phyloP scores from a whole-genome alignment of 352 stramenopile species.

The Phytophthora tubulina region DNA sequence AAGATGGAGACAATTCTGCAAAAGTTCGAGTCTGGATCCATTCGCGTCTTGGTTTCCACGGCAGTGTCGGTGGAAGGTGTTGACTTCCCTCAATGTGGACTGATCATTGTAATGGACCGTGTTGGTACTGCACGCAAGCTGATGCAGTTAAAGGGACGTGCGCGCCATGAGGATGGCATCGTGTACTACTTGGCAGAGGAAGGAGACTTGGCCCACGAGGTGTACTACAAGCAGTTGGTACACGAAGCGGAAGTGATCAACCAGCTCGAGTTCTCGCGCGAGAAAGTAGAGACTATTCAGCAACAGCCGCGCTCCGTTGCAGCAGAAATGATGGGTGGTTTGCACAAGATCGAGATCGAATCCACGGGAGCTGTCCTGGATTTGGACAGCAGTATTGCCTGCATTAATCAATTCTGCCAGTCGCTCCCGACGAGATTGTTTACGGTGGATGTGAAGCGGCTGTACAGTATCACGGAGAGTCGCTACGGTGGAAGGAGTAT shows the following conservation, averaged over 20 bases:
- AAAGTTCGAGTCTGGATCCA: slow-evolving; percentile 64
- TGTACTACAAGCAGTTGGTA: slow-evolving; percentile 61
- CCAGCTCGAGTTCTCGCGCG: slow-evolving; percentile 65
- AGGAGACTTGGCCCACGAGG: slow-evolving; percentile 50
- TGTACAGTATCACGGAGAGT: slow-evolving; percentile 61
- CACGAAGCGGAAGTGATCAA: slow-evolving; percentile 64
- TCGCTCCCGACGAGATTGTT: slow-evolving; percentile 66
- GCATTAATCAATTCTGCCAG: slow-evolving; percentile 86
- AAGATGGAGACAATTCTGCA: slow-evolving; percentile 67
- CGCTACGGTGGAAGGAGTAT: slow-evolving; percentile 45
- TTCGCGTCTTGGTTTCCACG: slow-evolving; percentile 77
- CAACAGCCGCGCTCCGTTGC: slow-evolving; percentile 65
- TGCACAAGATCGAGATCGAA: slow-evolving; percentile 52
- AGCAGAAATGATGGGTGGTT: slow-evolving; percentile 53
- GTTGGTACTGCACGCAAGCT: slow-evolving; percentile 68
- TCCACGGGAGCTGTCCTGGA: slow-evolving; percentile 74
- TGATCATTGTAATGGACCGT: slow-evolving; percentile 73
- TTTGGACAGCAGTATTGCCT: slow-evolving; percentile 76
- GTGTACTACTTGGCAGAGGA: slow-evolving; percentile 81
- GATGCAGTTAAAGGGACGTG: slow-evolving; percentile 78
- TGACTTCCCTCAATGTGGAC: slow-evolving; percentile 78
- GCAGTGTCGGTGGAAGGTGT: slow-evolving; percentile 83
- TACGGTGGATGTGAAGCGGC: slow-evolving; percentile 59
- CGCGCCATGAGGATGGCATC: slow-evolving; percentile 77
- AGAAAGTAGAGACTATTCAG: slow-evolving; percentile 70